Base-by-base conservation (phyloP, 1,139 yeast genomes). In the Pichia sp. region DNA sequence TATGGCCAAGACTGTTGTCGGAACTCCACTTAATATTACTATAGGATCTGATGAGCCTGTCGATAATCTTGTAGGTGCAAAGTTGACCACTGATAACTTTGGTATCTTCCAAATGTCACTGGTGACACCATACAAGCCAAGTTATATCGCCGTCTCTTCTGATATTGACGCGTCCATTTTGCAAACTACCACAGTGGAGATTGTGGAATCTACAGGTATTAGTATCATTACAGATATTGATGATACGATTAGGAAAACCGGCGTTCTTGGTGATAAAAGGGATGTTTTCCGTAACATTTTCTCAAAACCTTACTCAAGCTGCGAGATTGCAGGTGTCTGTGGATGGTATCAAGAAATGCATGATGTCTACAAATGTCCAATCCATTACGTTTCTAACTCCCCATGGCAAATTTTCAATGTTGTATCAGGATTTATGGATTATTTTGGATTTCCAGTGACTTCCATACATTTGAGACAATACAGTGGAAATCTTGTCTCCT, bases 351-450 rank as follows among this genome's bases (percentile, higher is more conserved):
- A 64, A 30, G 50, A 60, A 46, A 51, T 77, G 45, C 48, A 50
- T 16, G 35, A 45, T 6, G 42, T 43, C 10, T 49, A 44, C 23
- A 50, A 52, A 14, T 58, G 62, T 31, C 67, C 74, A 6, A 69
- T 81, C 52, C 96, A 87, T 55, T 93, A 91, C 53, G 97, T 93
- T 2, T 87, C 96, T 6, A 93, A 93, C 57, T 80, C 95, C 1
- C 99, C 99, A 0, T 83, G 94, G 77, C 97, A 88, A 57, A 61
- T 91, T 24, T 87, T 69, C 56, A 71, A 79, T 10, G 69, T 79
- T 7, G 71, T 91, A 32, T 53, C 65, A 15, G 73, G 76, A 33
- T 91, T 79, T 58, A 63, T 81, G 52, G 55, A 63, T 24, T 53
- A 63, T 23, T 72, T 67, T 15, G 63, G 70, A 4, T 70, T 86